Base-by-base conservation (phyloP, 768 basidiomycete species). In the Amanita jacksonii region DNA sequence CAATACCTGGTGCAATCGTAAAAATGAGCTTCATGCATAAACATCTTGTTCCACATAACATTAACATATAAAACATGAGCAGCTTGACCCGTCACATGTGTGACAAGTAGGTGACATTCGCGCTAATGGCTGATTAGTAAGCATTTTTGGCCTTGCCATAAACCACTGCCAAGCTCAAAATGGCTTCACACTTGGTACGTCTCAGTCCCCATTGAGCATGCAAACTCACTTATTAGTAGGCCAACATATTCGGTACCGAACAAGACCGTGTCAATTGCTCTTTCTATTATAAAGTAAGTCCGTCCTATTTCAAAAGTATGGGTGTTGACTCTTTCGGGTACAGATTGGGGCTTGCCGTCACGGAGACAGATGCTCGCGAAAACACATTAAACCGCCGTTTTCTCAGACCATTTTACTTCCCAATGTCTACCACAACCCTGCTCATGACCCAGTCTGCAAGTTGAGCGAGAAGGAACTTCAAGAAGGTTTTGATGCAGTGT, bases 281-380 rank as follows among this genome's bases (percentile, higher is more conserved):
- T 1, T 98, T 99, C 70, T 98, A 96, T 67, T 92, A 94, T 71
- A 94, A 94, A 69, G 86, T 86, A 49, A 25, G 76, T 61, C 30
- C 16, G 13, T 23, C 40, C 18, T 23, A 31, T 23, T 20, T 31
- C 3, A 2, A 3, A 18, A 16, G 34, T 5, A 23, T 18, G 1
- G n/a, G 4, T n/a, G n/a, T 32, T 41, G 7, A 23, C 28, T 20
- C 9, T 2, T 42, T 42, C 13, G n/a, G 27, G 12, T 19, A 18
- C 22, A 93, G 86, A 99, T 99, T 68, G 96, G 96, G 47, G 96
- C 96, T 37, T 99, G 96, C 65, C 75, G 96, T 43, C 96, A 99
- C 63, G 96, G 96, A 25, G 96, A 99, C 56, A 79, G 96, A 46
- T 99, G 96, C 64, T 98, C 96, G 3, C 77, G 94, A 56, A 98